Evolutionary conservation across 495 filamentous ascomycete genomes (phyloP), one percentile per base, ranked within the genome.

Genomic region (Penicillium pancosmium): DNA sequence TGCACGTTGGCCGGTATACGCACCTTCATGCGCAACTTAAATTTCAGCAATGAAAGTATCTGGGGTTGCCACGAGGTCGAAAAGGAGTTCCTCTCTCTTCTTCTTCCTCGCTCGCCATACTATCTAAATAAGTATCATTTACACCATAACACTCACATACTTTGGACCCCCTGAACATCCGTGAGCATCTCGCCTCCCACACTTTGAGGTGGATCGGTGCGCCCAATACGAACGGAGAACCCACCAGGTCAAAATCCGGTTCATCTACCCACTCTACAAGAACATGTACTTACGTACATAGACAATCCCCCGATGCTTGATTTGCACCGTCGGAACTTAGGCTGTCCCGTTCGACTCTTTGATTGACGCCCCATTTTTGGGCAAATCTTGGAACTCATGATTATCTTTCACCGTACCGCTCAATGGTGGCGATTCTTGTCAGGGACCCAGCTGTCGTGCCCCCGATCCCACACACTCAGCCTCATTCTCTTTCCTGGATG

Each of bases 291-390:
- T 40, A 40, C 36, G 15, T 19, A 40, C 36, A 5, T 19, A 16
- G 41, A 27, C 25, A 48, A 15, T 9, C 46, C 21, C 33, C 27
- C 54, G 19, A 34, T 48, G 56, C 50, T 48, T 25, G 53, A 52
- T 40, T 50, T 35, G 46, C 50, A 19, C 44, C 54, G 41, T 31
- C 50, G 51, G 55, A 62, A 43, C 55, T 58, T 57, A 55, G 38
- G 34, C 48, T 9, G 18, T 15, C 25, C 48, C 43, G 9, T 27
- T 54, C 21, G 15, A 19, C 6, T 33, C 51, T 15, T 12, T 50
- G 60, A 60, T 63, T 56, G 54, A 40, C 54, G 54, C 38, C 53
- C 54, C 49, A 57, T 52, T 60, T 52, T 59, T 46, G 35, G 23
- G 53, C 52, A 36, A 5, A 16, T 12, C 18, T 27, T 52, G n/a